A percentile compares a stretch with the other conserved stretches of the same genome.
These are phyloP conservation scores for Extremus antarcticus DNA, from an alignment of 495 filamentous ascomycete species.

Conservation along the genomic window DNA sequence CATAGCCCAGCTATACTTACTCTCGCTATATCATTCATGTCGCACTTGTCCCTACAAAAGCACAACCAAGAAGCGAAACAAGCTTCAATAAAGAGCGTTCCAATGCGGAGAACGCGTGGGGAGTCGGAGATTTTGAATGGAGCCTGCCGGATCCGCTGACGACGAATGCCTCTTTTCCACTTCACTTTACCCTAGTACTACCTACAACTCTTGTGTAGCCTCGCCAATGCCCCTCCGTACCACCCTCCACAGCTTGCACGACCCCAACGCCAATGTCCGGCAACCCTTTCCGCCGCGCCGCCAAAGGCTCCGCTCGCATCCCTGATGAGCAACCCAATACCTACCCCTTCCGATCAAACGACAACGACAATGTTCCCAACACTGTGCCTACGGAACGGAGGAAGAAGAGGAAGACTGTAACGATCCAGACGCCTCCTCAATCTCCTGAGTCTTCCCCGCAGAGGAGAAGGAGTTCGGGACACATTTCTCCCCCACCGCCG, in stretches of 20 bases:
- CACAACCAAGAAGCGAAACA: neutral
- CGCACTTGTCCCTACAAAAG: no score
- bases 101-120: neutral
- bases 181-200: no score
- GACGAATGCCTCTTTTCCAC: no score
- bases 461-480: constrained; percentile 4
- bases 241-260: neutral
- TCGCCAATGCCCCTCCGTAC: neutral
- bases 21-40: no score
- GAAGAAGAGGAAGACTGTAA: constrained; percentile 19
- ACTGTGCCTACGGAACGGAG: neutral
- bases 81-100: neutral
- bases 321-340: neutral
- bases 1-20: no score
- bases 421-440: constrained; percentile 16
- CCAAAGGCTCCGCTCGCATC: neutral
- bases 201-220: no score
- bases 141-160: neutral
- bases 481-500: constrained; percentile 9
- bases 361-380: neutral
- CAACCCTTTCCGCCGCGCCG: constrained; percentile 29
- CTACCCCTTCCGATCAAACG: constrained; percentile 1
- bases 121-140: neutral
- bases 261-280: constrained; percentile 29
- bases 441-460: constrained; percentile 15